These are phyloP conservation scores for Mycena pura DNA, from an alignment of 768 basidiomycete genomes.

Conservation along the genomic window DNA sequence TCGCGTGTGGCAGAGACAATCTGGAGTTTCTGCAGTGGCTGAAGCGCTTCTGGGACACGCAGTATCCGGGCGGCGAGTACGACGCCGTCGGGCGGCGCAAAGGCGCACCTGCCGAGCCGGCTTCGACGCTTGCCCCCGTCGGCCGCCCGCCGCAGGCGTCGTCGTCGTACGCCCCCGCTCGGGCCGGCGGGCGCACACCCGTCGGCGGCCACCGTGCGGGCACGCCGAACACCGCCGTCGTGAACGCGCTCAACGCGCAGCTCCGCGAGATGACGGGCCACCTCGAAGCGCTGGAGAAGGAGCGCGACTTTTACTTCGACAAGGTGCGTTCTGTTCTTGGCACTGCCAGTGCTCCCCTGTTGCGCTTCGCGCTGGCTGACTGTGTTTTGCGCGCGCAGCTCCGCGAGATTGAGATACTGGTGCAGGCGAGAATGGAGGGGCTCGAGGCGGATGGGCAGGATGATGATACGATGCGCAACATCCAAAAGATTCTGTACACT, in stretches of 20 bases:
- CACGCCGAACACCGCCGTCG: constrained; percentile 68
- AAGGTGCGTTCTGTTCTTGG: constrained; percentile 63
- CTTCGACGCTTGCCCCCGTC: constrained; percentile 4
- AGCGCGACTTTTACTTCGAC: constrained; percentile 97
- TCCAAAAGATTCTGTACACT: constrained; percentile 93
- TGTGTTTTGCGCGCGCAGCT: too few relatives aligned
- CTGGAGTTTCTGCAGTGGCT: constrained; percentile 99
- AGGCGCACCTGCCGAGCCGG: constrained; percentile 51
- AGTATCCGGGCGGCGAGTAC: constrained; percentile 14
- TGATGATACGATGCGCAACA: constrained; percentile 69
- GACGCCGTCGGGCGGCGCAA: constrained; percentile 74
- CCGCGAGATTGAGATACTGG: constrained; percentile 94
- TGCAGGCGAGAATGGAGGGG: constrained; percentile 77
- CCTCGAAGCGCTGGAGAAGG: constrained; percentile 93
- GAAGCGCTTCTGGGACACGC: constrained; percentile 93
- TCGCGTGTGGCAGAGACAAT: constrained; percentile 67
- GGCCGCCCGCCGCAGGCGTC: neutral
- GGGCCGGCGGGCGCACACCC: constrained; percentile 73
- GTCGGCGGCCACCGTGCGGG: constrained; percentile 69
- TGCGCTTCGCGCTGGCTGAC: too few relatives aligned
- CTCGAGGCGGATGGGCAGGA: constrained; percentile 63
- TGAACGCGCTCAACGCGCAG: constrained; percentile 68
- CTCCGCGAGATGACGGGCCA: constrained; percentile 82
- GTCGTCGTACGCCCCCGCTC: neutral
- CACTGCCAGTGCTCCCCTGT: neutral